phyloP scores from a whole-genome alignment of 1,284 basidiomycete species.

The Mycena citricolor region DNA sequence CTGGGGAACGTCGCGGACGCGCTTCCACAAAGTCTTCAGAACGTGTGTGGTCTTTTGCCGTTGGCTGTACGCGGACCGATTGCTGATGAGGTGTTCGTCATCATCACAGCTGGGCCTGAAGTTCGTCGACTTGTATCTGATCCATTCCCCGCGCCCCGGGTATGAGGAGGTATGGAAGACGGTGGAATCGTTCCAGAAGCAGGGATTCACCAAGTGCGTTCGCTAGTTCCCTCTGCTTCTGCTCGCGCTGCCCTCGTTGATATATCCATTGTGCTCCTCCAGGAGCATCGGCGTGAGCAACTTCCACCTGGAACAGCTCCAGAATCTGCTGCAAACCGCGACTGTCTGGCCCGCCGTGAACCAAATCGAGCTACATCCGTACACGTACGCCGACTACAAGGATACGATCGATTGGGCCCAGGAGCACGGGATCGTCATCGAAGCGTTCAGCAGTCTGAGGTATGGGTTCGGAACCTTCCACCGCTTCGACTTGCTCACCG shows the following conservation, averaged over 20 bases:
- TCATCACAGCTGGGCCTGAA: conserved; percentile 57
- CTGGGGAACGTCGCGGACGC: conserved; percentile 46
- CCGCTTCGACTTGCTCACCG: no score
- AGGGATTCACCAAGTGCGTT: conserved; percentile 59
- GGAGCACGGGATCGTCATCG: conserved; percentile 65
- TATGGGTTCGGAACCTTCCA: conserved; percentile 28
- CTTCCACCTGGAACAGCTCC: conserved; percentile 60
- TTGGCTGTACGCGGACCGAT: neutral
- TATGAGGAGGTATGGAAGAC: conserved; percentile 61
- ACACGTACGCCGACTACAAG: conserved; percentile 58
- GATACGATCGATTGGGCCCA: conserved; percentile 57
- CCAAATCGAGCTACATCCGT: conserved; percentile 74
- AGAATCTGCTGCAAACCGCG: conserved; percentile 55
- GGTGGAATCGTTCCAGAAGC: conserved; percentile 62
- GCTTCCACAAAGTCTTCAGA: conserved; percentile 54
- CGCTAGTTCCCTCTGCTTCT: neutral
- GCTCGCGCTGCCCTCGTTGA: no score
- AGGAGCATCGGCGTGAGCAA: conserved; percentile 84
- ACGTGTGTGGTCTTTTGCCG: conserved; percentile 36
- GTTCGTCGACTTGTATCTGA: conserved; percentile 73
- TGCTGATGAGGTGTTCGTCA: neutral
- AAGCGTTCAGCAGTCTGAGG: conserved; percentile 74
- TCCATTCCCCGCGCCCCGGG: conserved; percentile 59
- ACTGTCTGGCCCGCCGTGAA: conserved; percentile 72
- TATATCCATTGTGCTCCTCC: no score